Evolutionary conservation across 1,284 basidiomycete genomes (phyloP).

Genomic region (Exobasidium cylindrosporum): DNA sequence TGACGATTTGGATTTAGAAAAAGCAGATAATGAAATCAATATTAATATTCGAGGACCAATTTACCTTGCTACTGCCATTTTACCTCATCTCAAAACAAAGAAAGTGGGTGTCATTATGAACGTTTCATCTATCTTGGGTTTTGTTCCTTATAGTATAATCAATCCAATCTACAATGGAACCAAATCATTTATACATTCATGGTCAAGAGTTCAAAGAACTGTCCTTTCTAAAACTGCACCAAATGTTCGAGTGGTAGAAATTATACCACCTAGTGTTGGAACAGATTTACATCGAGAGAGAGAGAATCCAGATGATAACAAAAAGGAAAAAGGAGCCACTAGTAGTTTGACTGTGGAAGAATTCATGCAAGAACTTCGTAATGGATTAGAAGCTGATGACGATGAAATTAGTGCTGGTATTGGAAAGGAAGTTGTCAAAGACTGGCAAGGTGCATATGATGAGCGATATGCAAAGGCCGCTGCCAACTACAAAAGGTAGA

Average conservation of each 20-base stretch:
- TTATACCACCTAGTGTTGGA: constrained; percentile 47
- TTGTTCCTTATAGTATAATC: constrained; percentile 37
- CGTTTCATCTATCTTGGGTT: constrained; percentile 45
- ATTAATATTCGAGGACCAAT: constrained; percentile 45
- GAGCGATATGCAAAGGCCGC: background rate
- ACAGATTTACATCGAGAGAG: constrained; percentile 42
- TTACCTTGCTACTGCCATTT: constrained; percentile 40
- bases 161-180: constrained; percentile 38
- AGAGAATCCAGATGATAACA: constrained; percentile 46
- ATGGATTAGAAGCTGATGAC: constrained; percentile 35
- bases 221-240: constrained; percentile 27
- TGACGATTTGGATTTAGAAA: constrained; percentile 39
- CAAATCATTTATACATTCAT: constrained; percentile 46
- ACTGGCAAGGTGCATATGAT: constrained; percentile 41
- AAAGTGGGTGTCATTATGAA: constrained; percentile 39
- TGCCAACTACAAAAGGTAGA: background rate
- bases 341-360: constrained; percentile 40
- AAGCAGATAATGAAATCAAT: constrained; percentile 43
- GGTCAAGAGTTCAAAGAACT: constrained; percentile 40
- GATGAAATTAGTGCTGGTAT: constrained; percentile 41
- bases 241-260: constrained; percentile 45
- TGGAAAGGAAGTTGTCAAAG: constrained; percentile 33
- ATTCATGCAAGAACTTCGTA: constrained; percentile 41
- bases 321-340: constrained; percentile 39
- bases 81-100: constrained; percentile 46